Base-by-base conservation (phyloP, 805 yeast species). In the Myxozyma lipomycoides region DNA sequence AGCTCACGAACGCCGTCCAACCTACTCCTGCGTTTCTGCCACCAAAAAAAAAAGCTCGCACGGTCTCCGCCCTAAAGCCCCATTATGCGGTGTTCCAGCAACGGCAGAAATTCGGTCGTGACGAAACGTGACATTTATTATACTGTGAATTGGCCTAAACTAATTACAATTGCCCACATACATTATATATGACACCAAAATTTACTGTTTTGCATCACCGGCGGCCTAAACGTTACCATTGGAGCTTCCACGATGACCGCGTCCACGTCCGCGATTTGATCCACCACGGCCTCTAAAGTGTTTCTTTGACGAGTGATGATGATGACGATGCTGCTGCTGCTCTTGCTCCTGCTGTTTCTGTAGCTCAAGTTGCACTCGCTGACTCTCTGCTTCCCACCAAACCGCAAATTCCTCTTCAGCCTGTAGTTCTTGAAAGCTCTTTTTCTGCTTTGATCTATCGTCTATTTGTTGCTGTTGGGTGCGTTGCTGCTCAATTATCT, bases 331-430 rank as follows among this genome's bases (percentile, higher is more conserved):
- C 18, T 17, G 49, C 17, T 2, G 43, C 28, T 4, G 43, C 40
- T 18, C 25, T 23, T n/a, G 48, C 41, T 2, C 26, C 41, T 28
- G 26, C 37, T 53, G 50, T 34, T 40, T 40, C 25, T 44, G 41
- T 21, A 47, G 15, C 40, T 57, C 61, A 19, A 43, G 37, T 39
- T 59, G 62, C 17, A 60, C 57, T 5, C 63, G 54, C 37, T 73
- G 72, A 48, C 87, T 75, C 62, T 89, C 96, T 57, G 78, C 81
- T 34, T 78, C 84, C 90, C 95, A 89, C 96, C 96, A 89, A 52
- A 71, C 76, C 25, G 83, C 89, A 70, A 89, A 89, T 62, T 83
- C 88, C 62, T 86, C 86, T 56, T 89, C 96, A 58, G 82, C 83
- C 62, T 82, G 83, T 41, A 84, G 77, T 51, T 89, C 95, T 41